Base-by-base conservation (phyloP, 306 rosid genomes). In the Prunus padus region DNA sequence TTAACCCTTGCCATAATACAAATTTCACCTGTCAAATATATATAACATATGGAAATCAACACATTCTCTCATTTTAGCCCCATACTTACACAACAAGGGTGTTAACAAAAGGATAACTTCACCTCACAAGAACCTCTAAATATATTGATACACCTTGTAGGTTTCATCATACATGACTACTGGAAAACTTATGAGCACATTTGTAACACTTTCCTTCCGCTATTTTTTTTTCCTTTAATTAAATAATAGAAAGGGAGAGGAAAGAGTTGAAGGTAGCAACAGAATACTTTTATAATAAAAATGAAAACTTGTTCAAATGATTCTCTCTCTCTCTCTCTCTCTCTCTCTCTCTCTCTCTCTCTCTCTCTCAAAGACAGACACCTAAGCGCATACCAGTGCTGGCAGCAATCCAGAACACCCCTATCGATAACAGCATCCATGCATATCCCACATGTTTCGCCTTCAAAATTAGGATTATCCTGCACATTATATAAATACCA, bases 361-460 rank as follows among this genome's bases (percentile, higher is more conserved):
- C n/a, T n/a, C n/a, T n/a, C n/a, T n/a, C n/a, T n/a, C 42, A 37
- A 37, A 40, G 10, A 31, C 5, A 63, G 5, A 37, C 56, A 23
- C 13, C 18, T 23, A 84, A 74, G 52, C 16, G 7, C 73, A 73
- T 89, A 95, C 99, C 98, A 92, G 85, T 92, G 99, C 78, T 90
- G 96, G 79, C 99, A 95, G 92, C 97, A 95, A 83, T 95, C 99
- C 46, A 95, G 82, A 84, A 95, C 89, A 77, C 97, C 99, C n/a
- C 99, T 84, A 71, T 95, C 99, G 67, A 95, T 76, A 73, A 95
- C 82, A 62, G 84, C 37, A 80, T 92, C 97, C 99, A 95, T 92
- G 83, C 99, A 95, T 79, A 95, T 95, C 56, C 99, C 99, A 78
- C 99, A 95, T 61, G 87, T 84, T 84, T 89, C 93, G 54, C 87